Base-by-base conservation (phyloP, 768 basidiomycete genomes). In the Pleurotus ostreatus region DNA sequence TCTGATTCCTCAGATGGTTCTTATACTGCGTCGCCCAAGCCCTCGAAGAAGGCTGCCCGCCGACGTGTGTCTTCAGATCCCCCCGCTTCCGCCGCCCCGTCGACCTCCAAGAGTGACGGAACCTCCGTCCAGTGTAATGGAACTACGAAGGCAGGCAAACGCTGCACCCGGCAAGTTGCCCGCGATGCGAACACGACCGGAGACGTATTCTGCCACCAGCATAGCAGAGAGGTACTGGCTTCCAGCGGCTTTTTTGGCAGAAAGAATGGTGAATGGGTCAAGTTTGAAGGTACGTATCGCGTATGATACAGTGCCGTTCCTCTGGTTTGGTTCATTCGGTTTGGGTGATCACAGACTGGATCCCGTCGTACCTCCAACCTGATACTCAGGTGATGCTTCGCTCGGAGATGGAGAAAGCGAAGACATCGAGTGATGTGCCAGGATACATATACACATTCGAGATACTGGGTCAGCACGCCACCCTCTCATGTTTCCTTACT, bases 361-460 rank as follows among this genome's bases (percentile, higher is more conserved):
- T 92, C 61, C 86, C 88, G 6, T 59, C 67, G 22, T 89, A 91
- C 65, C 68, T 92, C 34, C 78, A 79, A 55, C 59, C 66, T 5
- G 80, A 83, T 55, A 89, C 89, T 25, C 83, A 84, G 62, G 73
- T 79, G 23, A 77, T 82, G 2, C 66, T 85, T 37, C 73, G 76
- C 56, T 67, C 66, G 25, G 80, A 81, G 65, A 86, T 85, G 82
- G 74, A 76, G 60, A 80, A 78, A 41, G 60, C 65, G 12, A 56
- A 55, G 13, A 58, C 58, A 25, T 23, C 22, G 38, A 26, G 53
- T 18, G 60, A 93, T 60, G 79, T 76, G 15, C 72, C 78, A 3
- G 92, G 92, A 0, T 92, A 88, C 63, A 92, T 94, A 49, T 94
- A 94, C 60, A 81, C 84, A 0, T 93, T 86, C 65, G 87, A 92